Percentiles rank a stretch among this genome's conserved stretches.
phyloP scores from a whole-genome alignment of 139 green algal species.

The Asterochloris sp. region DNA sequence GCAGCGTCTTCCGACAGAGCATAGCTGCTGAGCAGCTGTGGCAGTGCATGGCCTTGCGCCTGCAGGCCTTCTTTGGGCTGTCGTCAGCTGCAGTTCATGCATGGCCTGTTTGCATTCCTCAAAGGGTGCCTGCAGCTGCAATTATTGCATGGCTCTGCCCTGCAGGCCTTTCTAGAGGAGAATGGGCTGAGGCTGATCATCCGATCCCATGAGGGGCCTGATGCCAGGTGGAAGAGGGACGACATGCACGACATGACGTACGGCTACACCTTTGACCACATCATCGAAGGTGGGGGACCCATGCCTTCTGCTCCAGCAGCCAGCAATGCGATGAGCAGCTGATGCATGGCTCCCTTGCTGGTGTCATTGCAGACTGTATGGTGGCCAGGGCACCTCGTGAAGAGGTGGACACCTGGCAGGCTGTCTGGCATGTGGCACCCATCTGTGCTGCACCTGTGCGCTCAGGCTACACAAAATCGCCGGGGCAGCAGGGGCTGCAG shows the following conservation, averaged over 20 bases:
- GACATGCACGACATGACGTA: constrained; percentile 64
- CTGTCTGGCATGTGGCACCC: neutral
- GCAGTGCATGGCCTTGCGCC: too few species aligned
- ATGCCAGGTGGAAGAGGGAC: constrained; percentile 74
- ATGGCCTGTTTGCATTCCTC: neutral
- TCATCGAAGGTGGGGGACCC: constrained; percentile 35
- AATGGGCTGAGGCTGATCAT: constrained; percentile 67
- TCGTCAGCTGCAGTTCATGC: too few species aligned
- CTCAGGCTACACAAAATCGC: too few species aligned
- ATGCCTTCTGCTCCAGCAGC: neutral
- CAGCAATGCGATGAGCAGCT: neutral
- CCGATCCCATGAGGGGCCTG: constrained; percentile 86
- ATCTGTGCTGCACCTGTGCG: too few species aligned
- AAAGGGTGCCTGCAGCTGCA: neutral
- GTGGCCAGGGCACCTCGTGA: neutral
- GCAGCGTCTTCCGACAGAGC: too few species aligned
- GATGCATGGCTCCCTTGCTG: neutral
- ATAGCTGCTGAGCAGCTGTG: too few species aligned
- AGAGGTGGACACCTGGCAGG: neutral
- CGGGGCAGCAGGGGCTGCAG: too few species aligned
- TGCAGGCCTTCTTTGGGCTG: neutral
- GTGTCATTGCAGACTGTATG: neutral
- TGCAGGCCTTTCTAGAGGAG: constrained; percentile 49
- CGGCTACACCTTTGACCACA: constrained; percentile 87
- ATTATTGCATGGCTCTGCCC: neutral